These are phyloP conservation scores for Filosporella fistucella DNA, from an alignment of 495 filamentous ascomycete species.

Conservation along the genomic window DNA sequence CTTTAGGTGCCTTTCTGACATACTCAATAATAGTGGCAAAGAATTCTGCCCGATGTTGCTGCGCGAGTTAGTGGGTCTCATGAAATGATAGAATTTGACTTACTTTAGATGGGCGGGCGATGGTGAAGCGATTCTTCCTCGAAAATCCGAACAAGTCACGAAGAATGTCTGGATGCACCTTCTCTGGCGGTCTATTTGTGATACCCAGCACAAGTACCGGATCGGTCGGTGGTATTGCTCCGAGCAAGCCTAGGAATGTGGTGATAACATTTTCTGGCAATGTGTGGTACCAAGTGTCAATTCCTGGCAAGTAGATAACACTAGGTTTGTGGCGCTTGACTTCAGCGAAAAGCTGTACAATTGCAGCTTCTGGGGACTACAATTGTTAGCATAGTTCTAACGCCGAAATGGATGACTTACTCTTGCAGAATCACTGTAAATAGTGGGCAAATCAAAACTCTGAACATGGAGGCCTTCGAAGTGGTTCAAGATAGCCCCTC, in stretches of 20 bases:
- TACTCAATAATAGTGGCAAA: slow-evolving; percentile 69
- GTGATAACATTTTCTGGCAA: slow-evolving; percentile 62
- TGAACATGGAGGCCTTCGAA: slow-evolving; percentile 94
- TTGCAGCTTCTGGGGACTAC: slow-evolving; percentile 74
- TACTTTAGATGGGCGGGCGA: slow-evolving; percentile 60
- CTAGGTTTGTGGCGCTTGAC: slow-evolving; percentile 91
- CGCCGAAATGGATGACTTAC: slow-evolving; percentile 23
- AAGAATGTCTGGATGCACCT: slow-evolving; percentile 53
- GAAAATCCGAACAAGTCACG: slow-evolving; percentile 82
- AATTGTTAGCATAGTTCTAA: slow-evolving; percentile 13
- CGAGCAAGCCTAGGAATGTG: slow-evolving; percentile 74
- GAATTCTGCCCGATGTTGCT: slow-evolving; percentile 66
- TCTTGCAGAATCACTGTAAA: slow-evolving; percentile 57
- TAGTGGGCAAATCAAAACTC: slow-evolving; percentile 85
- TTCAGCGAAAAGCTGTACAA: slow-evolving; percentile 87
- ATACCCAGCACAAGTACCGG: slow-evolving; percentile 83
- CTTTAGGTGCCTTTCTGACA: slow-evolving; percentile 68
- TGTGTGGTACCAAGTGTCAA: slow-evolving; percentile 80
- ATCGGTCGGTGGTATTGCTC: slow-evolving; percentile 77
- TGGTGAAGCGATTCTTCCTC: slow-evolving; percentile 64
- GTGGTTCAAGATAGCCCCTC: slow-evolving; percentile 79
- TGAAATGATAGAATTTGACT: slow-evolving; percentile 15
- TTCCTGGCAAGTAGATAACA: slow-evolving; percentile 88
- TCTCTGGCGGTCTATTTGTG: slow-evolving; percentile 56
- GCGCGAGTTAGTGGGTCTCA: slow-evolving; percentile 27